Evolutionary conservation across 495 filamentous ascomycete genomes (phyloP), one percentile per base, ranked within the genome.

Genomic region (Apodospora peruviana): DNA sequence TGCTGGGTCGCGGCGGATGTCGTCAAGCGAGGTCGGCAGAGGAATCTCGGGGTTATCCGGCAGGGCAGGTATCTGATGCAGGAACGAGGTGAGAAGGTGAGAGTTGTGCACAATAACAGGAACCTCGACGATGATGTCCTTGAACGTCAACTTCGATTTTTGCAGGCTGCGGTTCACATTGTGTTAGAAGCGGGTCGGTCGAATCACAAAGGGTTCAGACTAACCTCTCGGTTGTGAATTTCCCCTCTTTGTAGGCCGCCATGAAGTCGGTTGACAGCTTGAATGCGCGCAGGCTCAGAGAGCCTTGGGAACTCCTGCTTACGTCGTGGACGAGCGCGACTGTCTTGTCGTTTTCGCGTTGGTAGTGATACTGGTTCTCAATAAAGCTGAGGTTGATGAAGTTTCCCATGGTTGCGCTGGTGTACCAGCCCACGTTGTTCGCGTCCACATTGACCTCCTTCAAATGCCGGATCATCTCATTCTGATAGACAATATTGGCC

Each of bases 361-460:
- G 93, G 73, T 95, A 97, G 72, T 88, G 87, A 70, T 84, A 91
- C 70, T 96, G 93, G 70, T 97, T 98, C 77, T 98, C 93, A 73
- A 97, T 88, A 62, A 95, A 90, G 74, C 87, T 89, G 58, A 84
- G 68, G 74, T 87, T 95, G 72, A 97, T 80, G 51, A 97, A 98
- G 77, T 96, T 96, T 63, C 93, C 94, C 83, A 98, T 93, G 71
- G 90, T 96, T 50, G 91, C 90, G 70, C 90, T 96, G 46, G 89
- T 95, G 71, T 98, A 98, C 91, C 91, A 98, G 49, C 93, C 93
- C 47, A 94, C 90, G 58, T 89, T 95, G 74, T 97, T 95, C 52
- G 93, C 93, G 67, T 98, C 93, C 47, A 97, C 87, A 64, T 98
- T 98, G 57, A 98, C 94, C 69, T 96, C 94, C 62, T 90, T 82